Evolutionary conservation across 768 basidiomycete species (phyloP), one percentile per base, ranked within the genome.

Genomic region (Nidula microcarpa): DNA sequence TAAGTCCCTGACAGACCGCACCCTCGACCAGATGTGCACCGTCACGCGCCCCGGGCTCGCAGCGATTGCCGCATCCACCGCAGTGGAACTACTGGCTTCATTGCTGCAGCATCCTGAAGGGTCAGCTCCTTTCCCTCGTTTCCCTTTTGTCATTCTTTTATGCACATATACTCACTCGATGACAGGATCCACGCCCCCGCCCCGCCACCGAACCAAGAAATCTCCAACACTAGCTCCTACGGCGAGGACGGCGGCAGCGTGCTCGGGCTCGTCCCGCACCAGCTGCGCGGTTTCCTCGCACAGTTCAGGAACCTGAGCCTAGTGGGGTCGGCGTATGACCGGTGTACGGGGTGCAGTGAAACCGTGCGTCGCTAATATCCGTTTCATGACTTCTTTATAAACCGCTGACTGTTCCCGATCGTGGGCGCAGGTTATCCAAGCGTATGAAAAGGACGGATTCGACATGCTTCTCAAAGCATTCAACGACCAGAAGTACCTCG

Each of bases 1-100:
- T 43, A 49, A 75, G 75, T 77, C 74, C 8, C 66, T 78, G 80
- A 89, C 90, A 0, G 96, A 98, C 65, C 81, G 94, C 41, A 96
- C 95, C 3, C 80, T 98, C 11, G 97, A 98, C 67, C 96, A 98
- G 67, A 98, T 98, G 96, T 99, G 97, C 65, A 98, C 97, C 0
- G 97, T 99, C 33, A 98, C 96, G 0, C 77, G 97, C 17, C 97
- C 97, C 0, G 96, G 96, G 0, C 78, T 98, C 1, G 97, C 96
- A 0, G 84, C 93, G 0, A 93, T 98, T 49, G 97, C 97, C 0
- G 84, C 90, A 1, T 87, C 95, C 0, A 90, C 89, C 0, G 94
- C 94, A 0, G 96, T 98, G 1, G 97, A 99, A 66, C 76, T 99
- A 7, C 80, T 98, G 18, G 86, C 91, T 1, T 91, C 93, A 0